Evolutionary conservation across 2,329 filamentous ascomycete species (phyloP).

Genomic region (Paraphaeosphaeria minitans): DNA sequence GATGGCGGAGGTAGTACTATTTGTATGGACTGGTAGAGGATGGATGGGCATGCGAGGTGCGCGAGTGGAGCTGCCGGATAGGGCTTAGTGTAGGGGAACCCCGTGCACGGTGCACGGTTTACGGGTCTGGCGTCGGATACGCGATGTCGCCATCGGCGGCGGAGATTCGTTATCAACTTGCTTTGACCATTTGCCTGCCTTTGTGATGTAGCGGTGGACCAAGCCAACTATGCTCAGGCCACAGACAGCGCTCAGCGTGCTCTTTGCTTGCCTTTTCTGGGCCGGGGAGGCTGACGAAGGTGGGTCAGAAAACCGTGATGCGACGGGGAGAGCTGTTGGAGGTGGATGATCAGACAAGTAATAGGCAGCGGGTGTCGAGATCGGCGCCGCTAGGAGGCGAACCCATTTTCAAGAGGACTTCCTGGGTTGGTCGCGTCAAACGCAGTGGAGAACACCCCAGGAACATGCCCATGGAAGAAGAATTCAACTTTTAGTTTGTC

Average conservation of each 20-base stretch:
- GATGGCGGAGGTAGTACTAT: not conserved
- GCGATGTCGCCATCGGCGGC: constrained; percentile 16
- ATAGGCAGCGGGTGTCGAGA: not conserved
- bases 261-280: not conserved
- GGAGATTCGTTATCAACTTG: constrained; percentile 11
- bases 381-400: not conserved
- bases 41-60: not conserved
- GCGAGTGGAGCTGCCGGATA: constrained; percentile 14
- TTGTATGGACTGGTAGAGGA: too few species aligned
- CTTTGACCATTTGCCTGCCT: too few species aligned
- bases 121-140: not conserved
- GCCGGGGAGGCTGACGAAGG: not conserved
- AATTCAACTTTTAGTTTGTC: too few species aligned
- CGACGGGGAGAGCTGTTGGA: not conserved
- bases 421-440: not conserved
- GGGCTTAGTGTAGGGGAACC: constrained; percentile 10
- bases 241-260: not conserved
- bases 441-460: not conserved
- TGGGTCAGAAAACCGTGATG: not conserved
- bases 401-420: not conserved
- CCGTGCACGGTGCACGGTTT: not conserved
- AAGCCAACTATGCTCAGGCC: constrained; percentile 1
- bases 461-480: too few species aligned
- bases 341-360: not conserved
- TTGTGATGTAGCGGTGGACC: constrained; percentile 9